A percentile compares a stretch with the other conserved stretches of the same genome.
Conservation (phyloP, 192 early-diverging fungal genomes). For the Coemansia sp. region DNA sequence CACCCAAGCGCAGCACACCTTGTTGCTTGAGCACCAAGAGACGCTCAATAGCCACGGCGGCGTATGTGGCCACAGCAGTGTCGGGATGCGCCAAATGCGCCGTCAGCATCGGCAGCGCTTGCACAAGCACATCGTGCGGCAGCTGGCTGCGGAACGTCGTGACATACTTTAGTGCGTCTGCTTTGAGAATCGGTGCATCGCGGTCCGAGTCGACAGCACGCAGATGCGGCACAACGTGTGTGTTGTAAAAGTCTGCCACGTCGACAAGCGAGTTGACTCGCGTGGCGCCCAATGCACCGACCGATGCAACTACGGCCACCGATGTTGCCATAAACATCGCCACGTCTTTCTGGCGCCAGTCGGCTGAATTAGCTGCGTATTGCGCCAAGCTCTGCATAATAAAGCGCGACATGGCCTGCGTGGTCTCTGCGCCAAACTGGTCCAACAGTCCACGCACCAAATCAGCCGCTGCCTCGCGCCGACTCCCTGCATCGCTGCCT, state of each 20-base stretch:
- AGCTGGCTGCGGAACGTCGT: constrained; percentile 94
- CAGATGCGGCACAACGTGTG: constrained; percentile 84
- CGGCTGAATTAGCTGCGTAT: constrained; percentile 69
- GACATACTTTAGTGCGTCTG: constrained; percentile 92
- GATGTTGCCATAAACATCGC: constrained; percentile 91
- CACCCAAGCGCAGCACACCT: constrained; percentile 59
- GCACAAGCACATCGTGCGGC: constrained; percentile 71
- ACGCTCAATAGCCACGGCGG: constrained; percentile 88
- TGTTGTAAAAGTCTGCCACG: constrained; percentile 77
- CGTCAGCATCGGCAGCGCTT: constrained; percentile 75
- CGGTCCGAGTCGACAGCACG: constrained; percentile 65
- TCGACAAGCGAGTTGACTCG: constrained; percentile 81
- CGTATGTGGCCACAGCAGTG: constrained; percentile 88
- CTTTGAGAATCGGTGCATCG: constrained; percentile 86
- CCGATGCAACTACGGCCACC: constrained; percentile 77
- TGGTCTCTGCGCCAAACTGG: constrained; percentile 82
- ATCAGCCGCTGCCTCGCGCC: constrained; percentile 89
- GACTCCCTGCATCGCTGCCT: constrained; percentile 87
- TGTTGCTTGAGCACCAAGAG: constrained; percentile 78
- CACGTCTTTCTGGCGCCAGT: constrained; percentile 96
- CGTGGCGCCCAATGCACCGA: constrained; percentile 80
- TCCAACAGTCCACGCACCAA: constrained; percentile 90
- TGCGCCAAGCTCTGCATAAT: constrained; percentile 67
- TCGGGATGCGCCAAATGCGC: constrained; percentile 78
- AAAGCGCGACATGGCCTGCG: constrained; percentile 77